Conservation (phyloP, 1,139 yeast genomes). For the Zygoascus sp. region DNA sequence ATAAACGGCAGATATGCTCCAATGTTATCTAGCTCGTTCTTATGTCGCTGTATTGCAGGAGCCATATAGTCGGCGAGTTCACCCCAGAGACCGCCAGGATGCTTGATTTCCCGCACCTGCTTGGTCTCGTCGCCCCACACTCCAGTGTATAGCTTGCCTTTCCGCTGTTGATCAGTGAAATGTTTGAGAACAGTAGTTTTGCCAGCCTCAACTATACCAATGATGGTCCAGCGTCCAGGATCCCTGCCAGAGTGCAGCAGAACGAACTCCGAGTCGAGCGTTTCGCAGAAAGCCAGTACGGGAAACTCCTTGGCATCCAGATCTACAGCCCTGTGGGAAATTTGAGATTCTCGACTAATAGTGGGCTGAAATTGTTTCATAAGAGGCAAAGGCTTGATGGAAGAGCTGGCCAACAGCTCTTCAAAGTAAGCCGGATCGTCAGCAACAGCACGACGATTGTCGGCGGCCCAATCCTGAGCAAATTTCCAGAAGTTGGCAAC, state of each 20-base stretch:
- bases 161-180: constrained; percentile 39
- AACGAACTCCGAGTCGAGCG: constrained; percentile 41
- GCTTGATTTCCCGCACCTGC: constrained; percentile 3
- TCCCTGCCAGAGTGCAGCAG: constrained; percentile 67
- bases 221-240: constrained; percentile 86
- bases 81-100: constrained; percentile 42
- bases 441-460: constrained; percentile 10
- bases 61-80: constrained; percentile 50
- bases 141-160: constrained; percentile 31
- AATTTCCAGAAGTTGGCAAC: constrained; percentile 58
- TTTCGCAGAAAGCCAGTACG: constrained; percentile 15
- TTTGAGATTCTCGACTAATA: background rate
- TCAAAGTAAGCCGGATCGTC: constrained; percentile 15
- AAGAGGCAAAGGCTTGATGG: constrained; percentile 26
- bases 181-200: constrained; percentile 61
- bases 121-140: constrained; percentile 21
- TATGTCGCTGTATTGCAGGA: constrained; percentile 28
- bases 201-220: constrained; percentile 60
- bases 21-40: constrained; percentile 10
- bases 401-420: constrained; percentile 17
- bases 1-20: constrained; percentile 43
- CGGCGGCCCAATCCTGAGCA: constrained; percentile 38
- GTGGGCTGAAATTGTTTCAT: background rate
- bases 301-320: background rate
- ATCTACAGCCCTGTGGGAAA: background rate